A percentile compares a stretch with the other conserved stretches of the same genome.
Conservation (phyloP, 2,329 filamentous ascomycete genomes). For the Talaromyces sp. region DNA sequence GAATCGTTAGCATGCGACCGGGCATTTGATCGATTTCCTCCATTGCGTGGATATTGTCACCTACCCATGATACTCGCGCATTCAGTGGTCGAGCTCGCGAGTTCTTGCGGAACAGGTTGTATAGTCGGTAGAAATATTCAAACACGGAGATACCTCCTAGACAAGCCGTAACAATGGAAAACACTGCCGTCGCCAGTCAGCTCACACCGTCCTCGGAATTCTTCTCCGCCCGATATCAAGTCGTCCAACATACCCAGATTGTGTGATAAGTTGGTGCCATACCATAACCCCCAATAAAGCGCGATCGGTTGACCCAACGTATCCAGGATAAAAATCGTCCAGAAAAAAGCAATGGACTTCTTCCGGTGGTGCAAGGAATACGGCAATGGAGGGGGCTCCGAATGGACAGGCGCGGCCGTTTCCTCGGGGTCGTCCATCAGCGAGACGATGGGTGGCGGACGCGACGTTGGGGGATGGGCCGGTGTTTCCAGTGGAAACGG, state of each 20-base stretch:
- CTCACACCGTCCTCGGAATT: neutral
- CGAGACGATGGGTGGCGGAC: conserved; percentile 21
- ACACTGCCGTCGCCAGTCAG: conserved; percentile 32
- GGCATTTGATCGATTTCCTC: neutral
- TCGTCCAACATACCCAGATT: conserved; percentile 39
- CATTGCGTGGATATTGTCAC: neutral
- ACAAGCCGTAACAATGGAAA: conserved; percentile 45
- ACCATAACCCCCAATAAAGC: conserved; percentile 65
- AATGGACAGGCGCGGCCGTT: conserved; percentile 21
- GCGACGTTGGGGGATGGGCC: neutral
- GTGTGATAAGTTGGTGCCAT: conserved; percentile 54
- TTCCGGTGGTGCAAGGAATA: conserved; percentile 59
- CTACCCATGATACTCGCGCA: conserved; percentile 48
- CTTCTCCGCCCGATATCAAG: neutral
- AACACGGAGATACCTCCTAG: conserved; percentile 47
- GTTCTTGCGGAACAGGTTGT: conserved; percentile 40
- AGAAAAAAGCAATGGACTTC: conserved; percentile 61
- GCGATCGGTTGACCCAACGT: conserved; percentile 61
- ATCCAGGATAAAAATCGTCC: conserved; percentile 62
- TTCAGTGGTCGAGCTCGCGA: conserved; percentile 45
- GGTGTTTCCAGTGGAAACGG: neutral
- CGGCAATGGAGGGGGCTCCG: conserved; percentile 54
- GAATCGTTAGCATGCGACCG: conserved; percentile 5
- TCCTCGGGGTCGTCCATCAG: conserved; percentile 37
- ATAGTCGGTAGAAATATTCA: conserved; percentile 48